Base-by-base conservation (phyloP, 2,329 filamentous ascomycete species). In the Alternaria solani region DNA sequence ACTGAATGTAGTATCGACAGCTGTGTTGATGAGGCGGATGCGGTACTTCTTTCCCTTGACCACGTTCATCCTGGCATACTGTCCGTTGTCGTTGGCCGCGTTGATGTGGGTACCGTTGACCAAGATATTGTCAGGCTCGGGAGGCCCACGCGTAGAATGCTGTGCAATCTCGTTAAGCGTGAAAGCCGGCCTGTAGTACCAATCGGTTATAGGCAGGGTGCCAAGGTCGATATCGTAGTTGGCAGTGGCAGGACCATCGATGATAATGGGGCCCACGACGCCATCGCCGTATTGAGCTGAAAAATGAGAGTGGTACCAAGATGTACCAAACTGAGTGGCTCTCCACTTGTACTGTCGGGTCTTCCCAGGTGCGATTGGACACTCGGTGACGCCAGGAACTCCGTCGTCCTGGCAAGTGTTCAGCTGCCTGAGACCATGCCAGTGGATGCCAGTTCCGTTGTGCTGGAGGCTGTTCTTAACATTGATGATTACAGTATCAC, bases 341-440 rank as follows among this genome's bases (percentile, higher is more conserved):
- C 81, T 80, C 78, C 85, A 90, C 2, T 74, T 83, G 75, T 91
- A 91, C 2, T 84, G 87, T 44, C 82, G 81, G 1, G 79, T 80
- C 6, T 83, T 75, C 0, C 85, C 86, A 0, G 89, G 89, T 4
- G 88, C 81, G 61, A 91, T 87, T 1, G 90, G 89, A 64, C 90
- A 92, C 74, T 92, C 88, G 26, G 60, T 66, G 26, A 68, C 51
- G 44, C 82, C 82, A 28, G 78, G 78, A 4, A 88, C 86, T 55
- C 88, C 88, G 64, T 90, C 88, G 52, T 85, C 79, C 57, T 84
- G 78, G 67, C 77, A 65, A 69, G 69, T 64, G 57, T 74, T 72
- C 39, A 73, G 53, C 51, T 75, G 72, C 36, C 81, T 74, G 26
- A 85, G 71, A 32, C 84, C 84, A 61, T 86, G 84, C 80, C 81